A percentile compares a stretch with the other conserved stretches of the same genome.
These are phyloP conservation scores for Begonia fuchsioides DNA, from an alignment of 306 rosid genomes.

Conservation along the genomic window DNA sequence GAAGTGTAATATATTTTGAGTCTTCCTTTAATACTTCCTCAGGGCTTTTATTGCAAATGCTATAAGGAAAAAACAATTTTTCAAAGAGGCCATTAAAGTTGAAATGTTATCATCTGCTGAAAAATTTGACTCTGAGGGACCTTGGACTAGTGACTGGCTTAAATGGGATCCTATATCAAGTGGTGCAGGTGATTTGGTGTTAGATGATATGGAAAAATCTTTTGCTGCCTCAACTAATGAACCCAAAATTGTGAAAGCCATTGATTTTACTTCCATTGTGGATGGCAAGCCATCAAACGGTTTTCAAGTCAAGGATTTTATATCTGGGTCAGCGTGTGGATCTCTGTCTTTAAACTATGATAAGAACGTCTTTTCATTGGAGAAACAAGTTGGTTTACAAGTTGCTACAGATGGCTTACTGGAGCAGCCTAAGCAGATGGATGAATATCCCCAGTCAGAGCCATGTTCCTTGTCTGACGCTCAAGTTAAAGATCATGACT, in stretches of 20 bases:
- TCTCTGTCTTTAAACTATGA: constrained; percentile 14
- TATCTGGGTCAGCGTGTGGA: constrained; percentile 19
- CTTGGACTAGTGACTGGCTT: constrained; percentile 30
- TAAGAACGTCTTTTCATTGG: constrained; percentile 8
- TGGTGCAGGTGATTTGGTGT: constrained; percentile 68
- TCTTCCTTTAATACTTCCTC: constrained; percentile 2
- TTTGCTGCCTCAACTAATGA: constrained; percentile 27
- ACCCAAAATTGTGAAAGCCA: constrained; percentile 45
- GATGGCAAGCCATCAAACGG: constrained; percentile 48
- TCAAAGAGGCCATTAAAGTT: constrained; percentile 60
- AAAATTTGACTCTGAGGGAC: constrained; percentile 28
- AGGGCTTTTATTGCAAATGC: constrained; percentile 65
- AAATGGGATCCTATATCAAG: constrained; percentile 79
- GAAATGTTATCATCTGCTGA: constrained; percentile 40
- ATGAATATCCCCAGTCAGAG: constrained; percentile 15
- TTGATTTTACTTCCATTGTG: constrained; percentile 39
- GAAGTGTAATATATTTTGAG: neutral
- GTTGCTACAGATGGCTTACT: constrained; percentile 11
- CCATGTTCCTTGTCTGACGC: constrained; percentile 15
- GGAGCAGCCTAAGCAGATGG: constrained; percentile 15
- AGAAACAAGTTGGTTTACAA: constrained; percentile 15
- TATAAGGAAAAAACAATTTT: constrained; percentile 53
- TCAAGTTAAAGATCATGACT: constrained; percentile 5
- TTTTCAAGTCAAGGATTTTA: constrained; percentile 44
- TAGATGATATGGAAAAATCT: constrained; percentile 54